Base-by-base conservation (phyloP, 441 rosid species). In the Arabidopsis hybrid region DNA sequence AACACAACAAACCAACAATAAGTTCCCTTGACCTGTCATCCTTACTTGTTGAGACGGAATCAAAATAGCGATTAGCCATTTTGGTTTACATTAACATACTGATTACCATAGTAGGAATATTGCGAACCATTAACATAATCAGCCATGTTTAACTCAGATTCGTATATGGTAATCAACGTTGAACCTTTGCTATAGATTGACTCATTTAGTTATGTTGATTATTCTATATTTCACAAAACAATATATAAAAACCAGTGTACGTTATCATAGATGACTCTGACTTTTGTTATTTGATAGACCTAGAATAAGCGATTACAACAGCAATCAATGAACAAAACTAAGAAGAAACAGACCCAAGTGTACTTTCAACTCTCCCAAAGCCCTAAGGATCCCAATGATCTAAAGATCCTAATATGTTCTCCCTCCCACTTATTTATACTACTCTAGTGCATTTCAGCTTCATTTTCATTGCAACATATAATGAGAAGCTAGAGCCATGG, bases 401-500 rank as follows among this genome's bases (percentile, higher is more conserved):
- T 6, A 65, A 46, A 11, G 35, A 26, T 3, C 36, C 50, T 43
- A 45, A 55, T 53, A 8, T 52, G 12, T 42, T 34, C 7, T 53
- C 14, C 55, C 38, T 13, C 36, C 51, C 31, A 18, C 16, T 34
- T 35, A 14, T 35, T 36, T 36, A 13, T 57, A 66, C 4, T 49
- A 49, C 4, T 59, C 42, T 29, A 65, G 71, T 14, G 58, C n/a
- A 45, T 46, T 47, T 12, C 12, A 65, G 31, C 1, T 57, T 74
- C n/a, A 67, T 40, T 47, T 6, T 6, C n/a, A 10, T 45, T 12
- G 1, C 16, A 71, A 12, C 47, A 59, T 50, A 59, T 8, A 38
- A 43, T 32, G 12, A 66, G 52, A 53, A 69, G 67, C 71, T 16
- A 49, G 38, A 46, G 17, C 18, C 66, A 17, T 18, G 8, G 32